Percentiles rank a stretch among this genome's conserved stretches.
Conservation (phyloP, 2,329 filamentous ascomycete species). For the Aspergillus novoparasiticus region DNA sequence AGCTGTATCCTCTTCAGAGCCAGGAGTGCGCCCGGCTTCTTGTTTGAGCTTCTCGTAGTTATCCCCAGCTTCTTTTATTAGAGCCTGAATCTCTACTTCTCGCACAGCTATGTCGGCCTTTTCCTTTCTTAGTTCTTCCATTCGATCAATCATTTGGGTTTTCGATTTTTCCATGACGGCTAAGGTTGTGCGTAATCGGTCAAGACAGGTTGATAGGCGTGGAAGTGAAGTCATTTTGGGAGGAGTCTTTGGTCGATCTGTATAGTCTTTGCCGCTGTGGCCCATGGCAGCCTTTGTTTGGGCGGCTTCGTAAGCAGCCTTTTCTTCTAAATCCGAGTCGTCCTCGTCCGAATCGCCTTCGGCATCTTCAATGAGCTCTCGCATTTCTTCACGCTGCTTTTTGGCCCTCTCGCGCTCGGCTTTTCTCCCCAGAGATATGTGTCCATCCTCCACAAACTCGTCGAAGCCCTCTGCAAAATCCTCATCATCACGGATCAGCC, state of each 20-base stretch:
- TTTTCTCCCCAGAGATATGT: conserved; percentile 74
- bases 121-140: conserved; percentile 69
- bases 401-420: conserved; percentile 72
- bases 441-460: conserved; percentile 83
- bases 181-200: conserved; percentile 64
- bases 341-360: conserved; percentile 66
- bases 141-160: conserved; percentile 60
- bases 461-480: conserved; percentile 93
- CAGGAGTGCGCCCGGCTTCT: conserved; percentile 40
- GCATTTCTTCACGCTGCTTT: conserved; percentile 75
- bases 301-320: conserved; percentile 81
- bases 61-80: conserved; percentile 79
- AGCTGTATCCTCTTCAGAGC: conserved; percentile 26
- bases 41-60: conserved; percentile 63
- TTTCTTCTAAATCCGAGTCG: conserved; percentile 65
- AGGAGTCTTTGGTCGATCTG: conserved; percentile 58
- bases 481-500: conserved; percentile 83
- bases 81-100: conserved; percentile 76
- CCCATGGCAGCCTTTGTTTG: conserved; percentile 86
- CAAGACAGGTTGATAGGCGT: conserved; percentile 67
- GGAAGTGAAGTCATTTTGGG: conserved; percentile 79
- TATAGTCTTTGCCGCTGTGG: conserved; percentile 39
- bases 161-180: conserved; percentile 66
- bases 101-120: conserved; percentile 68
- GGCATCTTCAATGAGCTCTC: conserved; percentile 77